These are phyloP conservation scores for Hypomyces perniciosus DNA, from an alignment of 2,329 filamentous ascomycete genomes.

Conservation along the genomic window DNA sequence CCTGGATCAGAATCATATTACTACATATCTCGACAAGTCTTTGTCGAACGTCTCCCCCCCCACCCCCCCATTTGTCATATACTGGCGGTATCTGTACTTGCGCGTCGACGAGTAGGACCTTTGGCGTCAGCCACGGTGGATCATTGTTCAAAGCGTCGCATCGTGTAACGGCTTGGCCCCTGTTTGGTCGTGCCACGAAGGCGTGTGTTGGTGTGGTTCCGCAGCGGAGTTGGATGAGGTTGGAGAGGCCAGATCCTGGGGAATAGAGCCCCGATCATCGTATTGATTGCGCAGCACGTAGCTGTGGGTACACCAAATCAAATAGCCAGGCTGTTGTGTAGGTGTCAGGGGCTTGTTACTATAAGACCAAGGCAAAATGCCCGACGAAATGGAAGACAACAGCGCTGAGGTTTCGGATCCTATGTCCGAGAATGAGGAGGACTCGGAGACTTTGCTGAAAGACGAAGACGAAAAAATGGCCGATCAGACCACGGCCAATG, in stretches of 20 bases:
- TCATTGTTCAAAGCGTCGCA: slow-evolving; percentile 25
- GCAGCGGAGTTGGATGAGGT: slow-evolving; percentile 24
- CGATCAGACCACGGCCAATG: slow-evolving; percentile 40
- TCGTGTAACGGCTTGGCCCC: slow-evolving; percentile 21
- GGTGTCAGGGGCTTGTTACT: slow-evolving; percentile 24
- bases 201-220: slow-evolving; percentile 29
- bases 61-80: neutral
- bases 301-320: slow-evolving; percentile 8
- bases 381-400: slow-evolving; percentile 47
- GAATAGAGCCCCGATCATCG: slow-evolving; percentile 28
- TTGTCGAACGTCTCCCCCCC: neutral
- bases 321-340: slow-evolving; percentile 11
- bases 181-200: slow-evolving; percentile 26
- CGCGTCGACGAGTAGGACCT: too few species aligned
- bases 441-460: slow-evolving; percentile 41
- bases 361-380: slow-evolving; percentile 52
- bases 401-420: slow-evolving; percentile 52
- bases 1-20: neutral
- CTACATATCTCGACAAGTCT: neutral
- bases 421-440: slow-evolving; percentile 55
- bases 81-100: too few species aligned
- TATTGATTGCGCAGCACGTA: slow-evolving; percentile 21
- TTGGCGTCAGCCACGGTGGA: slow-evolving; percentile 12
- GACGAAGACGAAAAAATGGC: slow-evolving; percentile 50
- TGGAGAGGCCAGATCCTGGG: slow-evolving; percentile 21